phyloP scores from a whole-genome alignment of 1,139 yeast species.

The Yamadazyma sp. region DNA sequence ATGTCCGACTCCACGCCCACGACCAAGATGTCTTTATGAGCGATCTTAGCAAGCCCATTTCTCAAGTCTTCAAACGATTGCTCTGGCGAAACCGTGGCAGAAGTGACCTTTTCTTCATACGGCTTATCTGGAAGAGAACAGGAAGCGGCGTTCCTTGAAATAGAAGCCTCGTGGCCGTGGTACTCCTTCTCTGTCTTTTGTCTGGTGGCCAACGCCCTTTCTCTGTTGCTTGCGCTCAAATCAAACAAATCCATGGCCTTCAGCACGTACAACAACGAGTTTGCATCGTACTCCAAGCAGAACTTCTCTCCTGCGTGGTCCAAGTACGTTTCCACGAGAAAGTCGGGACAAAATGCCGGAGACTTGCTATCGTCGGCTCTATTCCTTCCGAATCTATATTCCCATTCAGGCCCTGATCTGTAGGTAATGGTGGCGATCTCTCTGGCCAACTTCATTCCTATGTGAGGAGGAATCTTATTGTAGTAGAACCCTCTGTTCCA shows the following conservation, averaged over 20 bases:
- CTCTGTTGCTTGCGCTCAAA: conserved; percentile 54
- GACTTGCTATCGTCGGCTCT: conserved; percentile 76
- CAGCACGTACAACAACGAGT: conserved; percentile 80
- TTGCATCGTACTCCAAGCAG: conserved; percentile 88
- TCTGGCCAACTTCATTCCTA: conserved; percentile 92
- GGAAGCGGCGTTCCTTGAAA: background rate
- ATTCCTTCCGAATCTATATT: conserved; percentile 82
- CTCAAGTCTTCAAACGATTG: conserved; percentile 61
- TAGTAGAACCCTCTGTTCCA: conserved; percentile 94
- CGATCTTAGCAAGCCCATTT: conserved; percentile 62
- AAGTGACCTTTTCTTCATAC: conserved; percentile 48
- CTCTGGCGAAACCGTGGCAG: conserved; percentile 42
- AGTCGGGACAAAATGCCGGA: conserved; percentile 92
- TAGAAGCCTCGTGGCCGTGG: conserved; percentile 1
- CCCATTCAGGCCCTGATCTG: conserved; percentile 98
- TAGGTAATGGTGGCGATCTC: conserved; percentile 94
- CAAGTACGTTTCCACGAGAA: conserved; percentile 84
- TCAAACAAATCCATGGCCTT: conserved; percentile 96
- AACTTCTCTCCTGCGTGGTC: conserved; percentile 96
- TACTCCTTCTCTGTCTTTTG: conserved; percentile 27
- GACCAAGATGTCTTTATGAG: conserved; percentile 68
- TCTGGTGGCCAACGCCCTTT: conserved; percentile 43
- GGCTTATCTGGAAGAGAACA: conserved; percentile 52
- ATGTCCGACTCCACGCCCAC: conserved; percentile 92
- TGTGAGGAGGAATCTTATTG: conserved; percentile 78